A percentile compares a stretch with the other conserved stretches of the same genome.
Evolutionary conservation across 2,329 filamentous ascomycete genomes (phyloP).

Genomic region (Gliomastix tumulicola): DNA sequence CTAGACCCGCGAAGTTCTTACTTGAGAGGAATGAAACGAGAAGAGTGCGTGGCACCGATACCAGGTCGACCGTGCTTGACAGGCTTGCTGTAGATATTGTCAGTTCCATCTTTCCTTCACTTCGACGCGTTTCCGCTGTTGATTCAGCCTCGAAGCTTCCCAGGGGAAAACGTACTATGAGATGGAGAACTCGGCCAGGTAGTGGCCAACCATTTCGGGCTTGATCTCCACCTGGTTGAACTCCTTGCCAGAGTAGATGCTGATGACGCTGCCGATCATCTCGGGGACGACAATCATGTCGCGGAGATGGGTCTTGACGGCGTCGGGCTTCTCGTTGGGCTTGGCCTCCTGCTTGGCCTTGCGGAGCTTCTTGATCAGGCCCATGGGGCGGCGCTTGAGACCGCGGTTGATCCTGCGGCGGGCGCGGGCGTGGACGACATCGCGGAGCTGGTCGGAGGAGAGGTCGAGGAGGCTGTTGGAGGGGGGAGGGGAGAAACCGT

Average conservation of each 20-base stretch:
- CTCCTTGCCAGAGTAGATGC: slow-evolving; percentile 99
- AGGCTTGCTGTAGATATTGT: slow-evolving; percentile 69
- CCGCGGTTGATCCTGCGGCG: slow-evolving; percentile 99
- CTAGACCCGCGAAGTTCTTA: slow-evolving; percentile 61
- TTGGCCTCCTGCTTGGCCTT: slow-evolving; percentile 98
- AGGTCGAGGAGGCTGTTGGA: slow-evolving; percentile 86
- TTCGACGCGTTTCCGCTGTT: not conserved
- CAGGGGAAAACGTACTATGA: slow-evolving; percentile 98
- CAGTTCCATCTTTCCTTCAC: slow-evolving; percentile 30
- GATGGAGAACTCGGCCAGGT: slow-evolving; percentile 99
- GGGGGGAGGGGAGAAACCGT: too few species aligned
- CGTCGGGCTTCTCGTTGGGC: slow-evolving; percentile 99
- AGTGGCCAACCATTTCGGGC: slow-evolving; percentile 99
- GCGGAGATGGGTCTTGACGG: slow-evolving; percentile 98
- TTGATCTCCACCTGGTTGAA: slow-evolving; percentile 99
- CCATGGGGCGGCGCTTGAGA: slow-evolving; percentile 99
- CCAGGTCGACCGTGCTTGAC: slow-evolving; percentile 99
- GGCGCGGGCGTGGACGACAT: slow-evolving; percentile 98
- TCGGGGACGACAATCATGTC: slow-evolving; percentile 99
- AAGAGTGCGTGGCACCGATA: slow-evolving; percentile 99
- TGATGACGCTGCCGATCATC: slow-evolving; percentile 98
- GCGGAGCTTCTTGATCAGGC: slow-evolving; percentile 99
- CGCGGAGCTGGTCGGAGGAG: slow-evolving; percentile 94
- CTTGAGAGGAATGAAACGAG: slow-evolving; percentile 99
- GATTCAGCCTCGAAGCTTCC: not conserved